Base-by-base conservation (phyloP, 2,329 filamentous ascomycete species). In the Neopestalotiopsis sp. region DNA sequence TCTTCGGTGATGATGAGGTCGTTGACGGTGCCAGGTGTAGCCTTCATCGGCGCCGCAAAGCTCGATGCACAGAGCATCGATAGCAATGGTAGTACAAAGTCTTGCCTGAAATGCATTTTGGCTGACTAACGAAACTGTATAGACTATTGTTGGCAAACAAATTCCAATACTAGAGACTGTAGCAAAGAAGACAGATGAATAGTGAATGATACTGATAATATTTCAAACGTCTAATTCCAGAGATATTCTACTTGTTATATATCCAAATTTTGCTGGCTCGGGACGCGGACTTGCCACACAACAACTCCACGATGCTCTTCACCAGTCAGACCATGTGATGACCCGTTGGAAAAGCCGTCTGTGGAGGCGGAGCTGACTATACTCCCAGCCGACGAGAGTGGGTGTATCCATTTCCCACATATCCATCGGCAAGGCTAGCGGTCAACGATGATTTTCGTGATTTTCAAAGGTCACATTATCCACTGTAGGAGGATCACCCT, bases 1-100 rank as follows among this genome's bases (percentile, higher is more conserved):
- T 66, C 49, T 3, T 45, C 49, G 9, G 42, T 66, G 42, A 66
- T 66, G 17, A 66, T 66, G 13, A 66, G 24, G 34, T 66, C 64
- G 13, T 66, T 20, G 6, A 57, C 64, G 10, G 20, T 66, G n/a
- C 64, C 64, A 10, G 42, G 64, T 28, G 53, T 45, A 13, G 32
- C 64, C 20, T 32, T 32, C 20, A 66, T n/a, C 6, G 64, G 64
- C 30, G 34, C 32, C 12, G 64, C 64, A 17, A 34, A n/a, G 28
- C 20, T 34, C 24, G 42, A 53, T 38, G 45, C n/a, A 38, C 14
- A 34, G 17, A 66, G 49, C 30, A 34, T 32, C 24, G 64, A 20
- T 28, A 66, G 28, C 28, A 30, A 12, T 7, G 49, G 45, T n/a
- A 53, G 45, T 17, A 53, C 45, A 53, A 53, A 53, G 45, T 53